Conservation (phyloP, 306 rosid species). For the Heteromeles arbutifolia region DNA sequence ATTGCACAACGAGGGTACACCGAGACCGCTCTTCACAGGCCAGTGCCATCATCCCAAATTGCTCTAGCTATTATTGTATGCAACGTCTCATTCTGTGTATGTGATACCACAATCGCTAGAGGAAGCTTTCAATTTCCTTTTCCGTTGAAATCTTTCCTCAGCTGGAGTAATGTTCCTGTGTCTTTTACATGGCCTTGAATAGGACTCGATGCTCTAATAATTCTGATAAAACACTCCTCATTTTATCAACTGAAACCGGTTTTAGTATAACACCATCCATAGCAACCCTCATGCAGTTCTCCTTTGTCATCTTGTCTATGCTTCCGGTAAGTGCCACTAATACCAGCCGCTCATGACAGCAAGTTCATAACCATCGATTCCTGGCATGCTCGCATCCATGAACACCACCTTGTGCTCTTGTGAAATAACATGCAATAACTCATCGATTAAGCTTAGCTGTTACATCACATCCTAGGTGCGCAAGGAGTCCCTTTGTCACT, state of each 20-base stretch:
- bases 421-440: constrained; percentile 56
- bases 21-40: not conserved
- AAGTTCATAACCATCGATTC: constrained; percentile 62
- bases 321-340: constrained; percentile 70
- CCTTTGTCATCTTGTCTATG: constrained; percentile 64
- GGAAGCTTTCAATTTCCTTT: not conserved
- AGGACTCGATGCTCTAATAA: constrained; percentile 68
- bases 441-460: constrained; percentile 55
- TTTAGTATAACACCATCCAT: constrained; percentile 74
- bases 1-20: not conserved
- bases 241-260: constrained; percentile 86
- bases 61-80: constrained; percentile 19
- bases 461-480: constrained; percentile 48
- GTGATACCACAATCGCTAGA: not conserved
- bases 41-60: not conserved
- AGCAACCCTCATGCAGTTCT: constrained; percentile 80
- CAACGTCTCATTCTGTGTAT: constrained; percentile 22
- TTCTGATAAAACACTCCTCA: constrained; percentile 66
- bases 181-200: constrained; percentile 45
- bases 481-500: no score
- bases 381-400: constrained; percentile 61
- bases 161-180: constrained; percentile 9
- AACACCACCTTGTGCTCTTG: constrained; percentile 64
- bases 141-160: not conserved
- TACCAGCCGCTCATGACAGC: constrained; percentile 60